Percentiles rank a stretch among this genome's conserved stretches.
Evolutionary conservation across 2,329 filamentous ascomycete genomes (phyloP).

Genomic region (Fusarium torreyae): DNA sequence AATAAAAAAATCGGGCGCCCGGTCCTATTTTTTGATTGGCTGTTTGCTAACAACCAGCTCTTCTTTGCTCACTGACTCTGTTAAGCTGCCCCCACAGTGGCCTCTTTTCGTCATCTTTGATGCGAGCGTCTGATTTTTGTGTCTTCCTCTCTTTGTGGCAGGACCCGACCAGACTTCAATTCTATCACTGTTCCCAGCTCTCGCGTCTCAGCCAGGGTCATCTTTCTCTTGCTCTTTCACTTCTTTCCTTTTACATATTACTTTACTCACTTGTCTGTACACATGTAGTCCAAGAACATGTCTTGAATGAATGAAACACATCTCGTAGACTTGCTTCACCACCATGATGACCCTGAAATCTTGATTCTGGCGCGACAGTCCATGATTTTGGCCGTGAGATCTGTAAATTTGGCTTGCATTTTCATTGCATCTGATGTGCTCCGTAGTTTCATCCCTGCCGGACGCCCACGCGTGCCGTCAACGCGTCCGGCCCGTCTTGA

Average conservation of each 20-base stretch:
- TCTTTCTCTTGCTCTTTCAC: slow-evolving; percentile 26
- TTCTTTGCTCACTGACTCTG: slow-evolving; percentile 7
- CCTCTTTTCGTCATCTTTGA: slow-evolving; percentile 35
- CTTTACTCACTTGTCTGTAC: not conserved
- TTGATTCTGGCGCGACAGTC: not conserved
- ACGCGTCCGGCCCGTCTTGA: slow-evolving; percentile 29
- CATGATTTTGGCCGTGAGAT: not conserved
- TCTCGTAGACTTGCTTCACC: slow-evolving; percentile 1
- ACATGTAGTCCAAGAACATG: not conserved
- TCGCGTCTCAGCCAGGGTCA: slow-evolving; percentile 27
- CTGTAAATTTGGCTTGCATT: not conserved
- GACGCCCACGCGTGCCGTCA: slow-evolving; percentile 14
- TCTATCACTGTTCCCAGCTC: slow-evolving; percentile 8
- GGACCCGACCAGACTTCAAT: not conserved
- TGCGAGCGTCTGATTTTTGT: slow-evolving; percentile 15
- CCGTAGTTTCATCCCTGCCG: slow-evolving; percentile 6
- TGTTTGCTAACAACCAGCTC: slow-evolving; percentile 1
- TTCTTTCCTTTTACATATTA: slow-evolving; percentile 44
- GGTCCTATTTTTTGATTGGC: slow-evolving; percentile 45
- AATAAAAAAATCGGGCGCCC: slow-evolving; percentile 37
- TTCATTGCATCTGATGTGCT: not conserved
- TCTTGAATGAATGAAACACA: not conserved
- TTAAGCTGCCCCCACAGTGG: slow-evolving; percentile 30
- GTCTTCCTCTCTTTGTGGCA: not conserved
- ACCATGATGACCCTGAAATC: slow-evolving; percentile 2